Percentiles rank a stretch among this genome's conserved stretches.
Evolutionary conservation across 2,329 filamentous ascomycete species (phyloP).

Genomic region (Aspergillus tamarii): DNA sequence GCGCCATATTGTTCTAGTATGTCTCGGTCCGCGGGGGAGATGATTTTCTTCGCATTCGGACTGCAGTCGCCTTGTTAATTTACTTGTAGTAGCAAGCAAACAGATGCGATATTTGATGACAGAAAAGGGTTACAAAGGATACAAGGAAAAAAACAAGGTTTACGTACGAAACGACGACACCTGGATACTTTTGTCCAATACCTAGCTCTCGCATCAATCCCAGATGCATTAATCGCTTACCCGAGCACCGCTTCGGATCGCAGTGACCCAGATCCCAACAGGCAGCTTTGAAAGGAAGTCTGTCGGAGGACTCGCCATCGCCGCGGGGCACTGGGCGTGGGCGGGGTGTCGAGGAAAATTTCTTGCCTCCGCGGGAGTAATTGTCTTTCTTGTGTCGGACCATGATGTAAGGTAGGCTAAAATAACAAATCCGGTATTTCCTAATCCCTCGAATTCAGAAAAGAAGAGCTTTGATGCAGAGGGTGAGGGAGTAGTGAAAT

Average conservation of each 20-base stretch:
- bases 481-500: neutral
- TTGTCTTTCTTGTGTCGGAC: constrained; percentile 95
- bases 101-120: neutral
- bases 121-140: neutral
- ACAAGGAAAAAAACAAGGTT: constrained; percentile 1
- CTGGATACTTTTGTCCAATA: constrained; percentile 86
- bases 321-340: constrained; percentile 53
- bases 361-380: constrained; percentile 72
- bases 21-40: constrained; percentile 81
- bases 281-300: constrained; percentile 77
- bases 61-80: constrained; percentile 27
- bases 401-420: constrained; percentile 56
- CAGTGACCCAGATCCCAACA: constrained; percentile 99
- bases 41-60: constrained; percentile 83
- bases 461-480: neutral
- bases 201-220: constrained; percentile 92
- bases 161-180: constrained; percentile 80
- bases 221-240: constrained; percentile 89
- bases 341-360: constrained; percentile 62
- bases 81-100: neutral
- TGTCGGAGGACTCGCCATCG: constrained; percentile 43
- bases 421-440: neutral
- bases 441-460: neutral
- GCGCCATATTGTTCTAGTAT: constrained; percentile 87
- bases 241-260: constrained; percentile 94